Evolutionary conservation across 1,284 basidiomycete species (phyloP).

Genomic region (Leccinum fuscescens): DNA sequence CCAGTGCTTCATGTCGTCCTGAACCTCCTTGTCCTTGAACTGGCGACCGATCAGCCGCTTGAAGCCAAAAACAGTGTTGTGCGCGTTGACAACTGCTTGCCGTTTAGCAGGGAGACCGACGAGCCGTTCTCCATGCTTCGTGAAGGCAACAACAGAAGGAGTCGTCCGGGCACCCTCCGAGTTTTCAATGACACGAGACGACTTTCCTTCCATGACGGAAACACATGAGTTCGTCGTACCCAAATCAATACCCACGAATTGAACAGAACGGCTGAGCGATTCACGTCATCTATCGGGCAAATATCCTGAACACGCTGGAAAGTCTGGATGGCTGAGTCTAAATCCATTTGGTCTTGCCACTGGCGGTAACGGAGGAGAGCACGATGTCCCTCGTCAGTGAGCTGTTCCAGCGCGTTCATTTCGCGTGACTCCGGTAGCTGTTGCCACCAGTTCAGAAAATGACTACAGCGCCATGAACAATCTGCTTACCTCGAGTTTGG

Average conservation of each 20-base stretch:
- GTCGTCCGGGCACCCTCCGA: slow-evolving; percentile 97
- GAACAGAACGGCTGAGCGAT: no score
- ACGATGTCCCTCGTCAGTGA: no score
- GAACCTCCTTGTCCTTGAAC: slow-evolving; percentile 91
- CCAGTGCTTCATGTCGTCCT: slow-evolving; percentile 86
- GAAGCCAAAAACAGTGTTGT: slow-evolving; percentile 93
- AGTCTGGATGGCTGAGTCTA: no score
- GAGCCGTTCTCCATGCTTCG: slow-evolving; percentile 90
- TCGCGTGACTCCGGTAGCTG: no score
- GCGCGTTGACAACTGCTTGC: slow-evolving; percentile 95
- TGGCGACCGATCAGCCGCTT: slow-evolving; percentile 96
- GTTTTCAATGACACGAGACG: slow-evolving; percentile 95
- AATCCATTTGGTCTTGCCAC: no score
- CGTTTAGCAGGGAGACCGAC: slow-evolving; percentile 97
- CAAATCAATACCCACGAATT: slow-evolving; percentile 77
- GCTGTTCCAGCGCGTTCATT: no score
- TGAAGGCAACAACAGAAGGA: slow-evolving; percentile 97
- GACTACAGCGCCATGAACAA: no score
- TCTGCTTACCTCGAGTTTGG: no score
- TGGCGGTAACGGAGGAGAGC: no score
- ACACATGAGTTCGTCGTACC: slow-evolving; percentile 93
- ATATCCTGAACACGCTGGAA: no score
- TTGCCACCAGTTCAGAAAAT: no score
- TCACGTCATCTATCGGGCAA: no score
- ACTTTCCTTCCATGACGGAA: slow-evolving; percentile 94